Percentiles rank a stretch among this genome's conserved stretches.
Conservation (phyloP, 2,329 filamentous ascomycete species). For the Alternaria triticimaculans region DNA sequence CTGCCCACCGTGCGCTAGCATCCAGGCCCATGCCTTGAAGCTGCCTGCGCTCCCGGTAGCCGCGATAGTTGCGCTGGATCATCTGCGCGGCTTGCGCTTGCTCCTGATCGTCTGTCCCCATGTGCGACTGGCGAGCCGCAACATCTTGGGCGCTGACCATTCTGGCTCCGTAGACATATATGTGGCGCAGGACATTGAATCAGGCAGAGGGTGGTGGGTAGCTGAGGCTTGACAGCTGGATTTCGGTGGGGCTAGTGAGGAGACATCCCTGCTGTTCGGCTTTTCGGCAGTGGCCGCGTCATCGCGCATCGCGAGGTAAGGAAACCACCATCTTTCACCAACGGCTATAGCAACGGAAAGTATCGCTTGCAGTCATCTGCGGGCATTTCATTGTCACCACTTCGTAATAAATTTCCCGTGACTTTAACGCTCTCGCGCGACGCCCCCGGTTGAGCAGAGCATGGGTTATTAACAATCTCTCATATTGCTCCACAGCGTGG, state of each 20-base stretch:
- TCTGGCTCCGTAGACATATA: slow-evolving; percentile 4
- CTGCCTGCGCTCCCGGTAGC: slow-evolving; percentile 75
- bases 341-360: not conserved
- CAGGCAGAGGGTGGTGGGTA: slow-evolving; percentile 1
- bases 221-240: slow-evolving; percentile 14
- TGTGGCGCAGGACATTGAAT: slow-evolving; percentile 10
- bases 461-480: not conserved
- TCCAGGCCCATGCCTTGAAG: slow-evolving; percentile 72
- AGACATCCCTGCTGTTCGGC: not conserved
- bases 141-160: slow-evolving; percentile 19
- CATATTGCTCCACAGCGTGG: not conserved
- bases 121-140: slow-evolving; percentile 4
- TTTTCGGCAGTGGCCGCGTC: slow-evolving; percentile 3
- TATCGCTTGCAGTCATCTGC: not conserved
- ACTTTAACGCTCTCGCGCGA: not conserved
- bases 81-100: slow-evolving; percentile 42
- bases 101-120: slow-evolving; percentile 28
- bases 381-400: not conserved
- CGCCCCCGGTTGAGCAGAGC: not conserved
- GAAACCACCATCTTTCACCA: not conserved
- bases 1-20: slow-evolving; percentile 73
- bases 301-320: not conserved
- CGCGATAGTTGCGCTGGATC: slow-evolving; percentile 72
- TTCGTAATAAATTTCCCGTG: not conserved
- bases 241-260: slow-evolving; percentile 10